Evolutionary conservation across 78 protist species (phyloP).

Genomic region (Cyanophora paradoxa): DNA sequence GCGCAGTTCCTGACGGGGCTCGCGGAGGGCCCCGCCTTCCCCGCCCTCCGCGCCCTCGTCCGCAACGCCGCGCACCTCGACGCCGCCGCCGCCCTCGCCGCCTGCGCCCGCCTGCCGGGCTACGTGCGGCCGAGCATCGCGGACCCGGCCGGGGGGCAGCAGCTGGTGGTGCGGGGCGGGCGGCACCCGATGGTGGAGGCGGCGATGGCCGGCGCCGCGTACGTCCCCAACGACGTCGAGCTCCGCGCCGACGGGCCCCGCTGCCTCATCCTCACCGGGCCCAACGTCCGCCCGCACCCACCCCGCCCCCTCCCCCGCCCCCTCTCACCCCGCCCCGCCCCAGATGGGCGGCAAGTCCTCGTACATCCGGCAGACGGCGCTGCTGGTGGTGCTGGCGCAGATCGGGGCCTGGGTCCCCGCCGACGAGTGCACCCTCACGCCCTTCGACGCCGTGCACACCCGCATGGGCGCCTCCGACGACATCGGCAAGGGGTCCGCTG

Average conservation of each 20-base stretch:
- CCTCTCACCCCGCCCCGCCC: no score
- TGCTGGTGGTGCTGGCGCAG: conserved; percentile 79
- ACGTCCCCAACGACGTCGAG: conserved; percentile 1
- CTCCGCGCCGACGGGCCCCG: background rate
- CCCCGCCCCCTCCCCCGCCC: no score
- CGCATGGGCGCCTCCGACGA: conserved; percentile 84
- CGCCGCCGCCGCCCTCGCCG: background rate
- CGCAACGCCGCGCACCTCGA: background rate
- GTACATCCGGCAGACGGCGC: conserved; percentile 40
- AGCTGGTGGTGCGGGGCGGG: background rate
- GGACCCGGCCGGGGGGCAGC: background rate
- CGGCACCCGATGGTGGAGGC: background rate
- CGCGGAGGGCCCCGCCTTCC: background rate
- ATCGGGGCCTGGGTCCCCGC: conserved; percentile 91
- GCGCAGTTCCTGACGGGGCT: background rate
- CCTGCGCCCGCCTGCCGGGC: background rate
- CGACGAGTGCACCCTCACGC: background rate
- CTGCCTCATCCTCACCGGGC: background rate
- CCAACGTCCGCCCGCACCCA: no score
- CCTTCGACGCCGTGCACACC: conserved; percentile 72
- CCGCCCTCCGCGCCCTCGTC: background rate
- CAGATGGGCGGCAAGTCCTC: conserved; percentile 29
- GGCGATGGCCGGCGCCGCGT: background rate
- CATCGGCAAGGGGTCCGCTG: conserved; percentile 45
- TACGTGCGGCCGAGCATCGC: background rate